These are phyloP conservation scores for Phyllosticta citrichinensis DNA, from an alignment of 2,329 filamentous ascomycete genomes.

Conservation along the genomic window DNA sequence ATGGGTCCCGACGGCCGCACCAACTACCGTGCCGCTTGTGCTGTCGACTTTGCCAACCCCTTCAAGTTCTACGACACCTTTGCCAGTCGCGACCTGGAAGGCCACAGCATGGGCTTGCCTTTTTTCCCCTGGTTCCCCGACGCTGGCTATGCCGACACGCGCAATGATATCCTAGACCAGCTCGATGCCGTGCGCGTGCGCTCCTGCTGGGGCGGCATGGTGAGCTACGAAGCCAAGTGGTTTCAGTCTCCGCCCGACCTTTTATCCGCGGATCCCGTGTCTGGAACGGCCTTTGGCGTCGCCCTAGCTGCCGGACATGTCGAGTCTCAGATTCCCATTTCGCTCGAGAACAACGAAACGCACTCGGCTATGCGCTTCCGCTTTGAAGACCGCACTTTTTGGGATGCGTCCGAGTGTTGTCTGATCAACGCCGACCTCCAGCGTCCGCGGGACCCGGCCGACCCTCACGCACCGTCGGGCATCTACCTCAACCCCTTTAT, in stretches of 20 bases:
- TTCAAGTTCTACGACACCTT: constrained; percentile 66
- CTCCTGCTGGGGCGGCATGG: constrained; percentile 72
- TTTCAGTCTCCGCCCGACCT: constrained; percentile 34
- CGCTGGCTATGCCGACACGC: constrained; percentile 40
- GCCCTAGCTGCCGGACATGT: constrained; percentile 3
- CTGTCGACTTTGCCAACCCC: constrained; percentile 58
- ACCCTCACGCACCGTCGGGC: constrained; percentile 29
- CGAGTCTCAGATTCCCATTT: constrained; percentile 8
- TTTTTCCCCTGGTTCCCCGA: constrained; percentile 59
- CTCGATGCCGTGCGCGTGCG: constrained; percentile 57
- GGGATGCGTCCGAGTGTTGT: constrained; percentile 40
- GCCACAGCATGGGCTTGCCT: constrained; percentile 52
- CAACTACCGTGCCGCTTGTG: constrained; percentile 58
- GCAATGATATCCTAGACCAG: constrained; percentile 52
- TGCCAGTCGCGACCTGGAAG: constrained; percentile 57
- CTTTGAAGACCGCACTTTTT: constrained; percentile 32
- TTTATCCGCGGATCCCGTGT: constrained; percentile 1
- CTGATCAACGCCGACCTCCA: constrained; percentile 38
- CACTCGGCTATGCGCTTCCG: constrained; percentile 35
- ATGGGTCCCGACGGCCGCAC: constrained; percentile 40
- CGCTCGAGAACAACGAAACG: constrained; percentile 8
- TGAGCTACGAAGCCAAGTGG: constrained; percentile 52
- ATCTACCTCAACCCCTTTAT: constrained; percentile 70
- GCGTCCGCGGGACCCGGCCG: constrained; percentile 16
- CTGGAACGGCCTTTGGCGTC: constrained; percentile 9